These are phyloP conservation scores for Colletotrichum sp. DNA, from an alignment of 2,329 filamentous ascomycete species.

Conservation along the genomic window DNA sequence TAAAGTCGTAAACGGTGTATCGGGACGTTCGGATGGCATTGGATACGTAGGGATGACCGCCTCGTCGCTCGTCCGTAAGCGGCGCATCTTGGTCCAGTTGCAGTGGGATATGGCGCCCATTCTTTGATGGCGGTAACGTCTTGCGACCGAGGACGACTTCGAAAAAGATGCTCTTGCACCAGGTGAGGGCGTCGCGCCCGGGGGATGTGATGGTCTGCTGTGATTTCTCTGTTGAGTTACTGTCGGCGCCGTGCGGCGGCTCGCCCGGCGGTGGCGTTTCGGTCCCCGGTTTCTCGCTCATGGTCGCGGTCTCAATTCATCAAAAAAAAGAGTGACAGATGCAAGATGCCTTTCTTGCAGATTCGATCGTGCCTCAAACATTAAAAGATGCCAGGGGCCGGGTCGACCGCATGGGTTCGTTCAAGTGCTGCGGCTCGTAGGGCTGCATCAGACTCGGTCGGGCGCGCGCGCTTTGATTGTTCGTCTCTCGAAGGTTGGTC, in stretches of 20 bases:
- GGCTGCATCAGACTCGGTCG: background rate
- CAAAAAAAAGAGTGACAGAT: background rate
- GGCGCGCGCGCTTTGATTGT: background rate
- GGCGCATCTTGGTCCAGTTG: slow-evolving; percentile 40
- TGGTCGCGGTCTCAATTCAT: background rate
- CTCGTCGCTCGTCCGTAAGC: slow-evolving; percentile 56
- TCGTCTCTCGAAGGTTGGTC: background rate
- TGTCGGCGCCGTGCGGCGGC: background rate
- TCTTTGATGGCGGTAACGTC: slow-evolving; percentile 72
- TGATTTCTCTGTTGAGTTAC: background rate
- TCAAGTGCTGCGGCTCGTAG: background rate
- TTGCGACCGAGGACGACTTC: slow-evolving; percentile 66
- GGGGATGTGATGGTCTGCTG: background rate
- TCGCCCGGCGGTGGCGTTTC: background rate
- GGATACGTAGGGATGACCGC: slow-evolving; percentile 50
- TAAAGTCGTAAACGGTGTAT: slow-evolving; percentile 83
- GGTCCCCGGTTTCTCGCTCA: background rate
- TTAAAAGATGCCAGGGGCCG: background rate
- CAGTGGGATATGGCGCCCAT: slow-evolving; percentile 63
- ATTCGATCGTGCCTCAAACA: background rate
- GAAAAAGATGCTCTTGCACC: slow-evolving; percentile 40
- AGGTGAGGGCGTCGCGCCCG: background rate
- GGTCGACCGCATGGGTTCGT: background rate
- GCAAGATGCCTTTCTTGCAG: background rate
- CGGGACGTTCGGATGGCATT: slow-evolving; percentile 81